phyloP scores from a whole-genome alignment of 805 yeast genomes.

The Peterozyma xylosa region DNA sequence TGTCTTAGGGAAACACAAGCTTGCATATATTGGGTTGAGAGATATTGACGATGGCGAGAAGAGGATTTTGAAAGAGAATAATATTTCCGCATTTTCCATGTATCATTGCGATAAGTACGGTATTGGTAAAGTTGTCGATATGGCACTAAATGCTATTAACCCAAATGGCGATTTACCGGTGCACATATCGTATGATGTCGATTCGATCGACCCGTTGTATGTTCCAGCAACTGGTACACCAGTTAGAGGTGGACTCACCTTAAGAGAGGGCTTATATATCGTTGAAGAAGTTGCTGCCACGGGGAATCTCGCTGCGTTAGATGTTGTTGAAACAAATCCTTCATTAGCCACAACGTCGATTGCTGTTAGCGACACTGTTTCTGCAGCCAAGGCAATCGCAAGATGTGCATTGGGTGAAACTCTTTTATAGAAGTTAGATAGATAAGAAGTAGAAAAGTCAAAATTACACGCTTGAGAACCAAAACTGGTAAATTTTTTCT shows the following conservation, averaged over 20 bases:
- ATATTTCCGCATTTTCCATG: constrained; percentile 87
- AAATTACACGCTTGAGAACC: background rate
- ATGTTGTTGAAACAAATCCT: constrained; percentile 92
- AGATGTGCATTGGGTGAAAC: constrained; percentile 95
- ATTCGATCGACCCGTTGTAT: constrained; percentile 88
- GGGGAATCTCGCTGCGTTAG: constrained; percentile 82
- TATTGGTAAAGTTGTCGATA: constrained; percentile 81
- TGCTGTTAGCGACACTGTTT: constrained; percentile 77
- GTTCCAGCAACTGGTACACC: constrained; percentile 99
- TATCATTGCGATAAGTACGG: constrained; percentile 94
- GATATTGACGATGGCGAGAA: constrained; percentile 89
- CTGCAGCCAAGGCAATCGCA: constrained; percentile 85
- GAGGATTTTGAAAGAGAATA: constrained; percentile 57
- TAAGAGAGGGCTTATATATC: constrained; percentile 88
- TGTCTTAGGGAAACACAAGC: constrained; percentile 55
- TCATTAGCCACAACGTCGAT: constrained; percentile 69
- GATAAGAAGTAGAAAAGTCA: background rate
- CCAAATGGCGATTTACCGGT: constrained; percentile 67
- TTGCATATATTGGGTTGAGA: constrained; percentile 90
- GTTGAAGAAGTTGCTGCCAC: constrained; percentile 90
- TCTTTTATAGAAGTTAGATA: constrained; percentile 34
- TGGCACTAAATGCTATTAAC: constrained; percentile 77
- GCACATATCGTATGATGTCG: constrained; percentile 91
- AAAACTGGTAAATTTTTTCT: background rate
- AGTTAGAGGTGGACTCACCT: constrained; percentile 90